Evolutionary conservation across 2,329 filamentous ascomycete genomes (phyloP).

Genomic region (Magnaporthiopsis poae): DNA sequence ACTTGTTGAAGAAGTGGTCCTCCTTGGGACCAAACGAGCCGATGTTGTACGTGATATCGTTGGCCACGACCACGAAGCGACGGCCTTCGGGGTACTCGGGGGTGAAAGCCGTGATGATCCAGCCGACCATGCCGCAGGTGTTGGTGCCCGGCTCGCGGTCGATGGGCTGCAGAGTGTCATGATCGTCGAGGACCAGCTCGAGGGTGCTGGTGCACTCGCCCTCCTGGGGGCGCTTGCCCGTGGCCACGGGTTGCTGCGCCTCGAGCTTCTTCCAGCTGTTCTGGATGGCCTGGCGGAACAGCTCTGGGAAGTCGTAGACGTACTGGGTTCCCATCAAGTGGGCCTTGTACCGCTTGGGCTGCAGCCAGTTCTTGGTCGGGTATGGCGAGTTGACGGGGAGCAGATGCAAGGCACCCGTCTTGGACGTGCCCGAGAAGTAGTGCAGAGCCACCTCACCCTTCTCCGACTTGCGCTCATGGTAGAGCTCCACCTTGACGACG

Average conservation of each 20-base stretch:
- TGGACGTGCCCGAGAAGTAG: constrained; percentile 87
- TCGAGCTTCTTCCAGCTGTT: constrained; percentile 79
- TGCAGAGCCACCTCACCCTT: constrained; percentile 98
- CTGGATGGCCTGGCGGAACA: constrained; percentile 95
- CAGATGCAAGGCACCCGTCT: constrained; percentile 91
- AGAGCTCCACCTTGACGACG: constrained; percentile 94
- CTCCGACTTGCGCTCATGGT: constrained; percentile 94
- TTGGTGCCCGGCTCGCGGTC: constrained; percentile 92
- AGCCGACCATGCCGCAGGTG: constrained; percentile 95
- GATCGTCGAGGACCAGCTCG: constrained; percentile 89
- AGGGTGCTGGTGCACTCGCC: constrained; percentile 90
- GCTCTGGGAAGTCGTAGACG: constrained; percentile 98
- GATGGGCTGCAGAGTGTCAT: constrained; percentile 83
- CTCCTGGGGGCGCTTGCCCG: constrained; percentile 64
- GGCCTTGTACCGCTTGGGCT: constrained; percentile 98
- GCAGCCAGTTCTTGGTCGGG: constrained; percentile 94
- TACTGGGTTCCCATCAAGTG: constrained; percentile 99
- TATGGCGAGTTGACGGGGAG: constrained; percentile 85
- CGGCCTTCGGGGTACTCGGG: constrained; percentile 90
- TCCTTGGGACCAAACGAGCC: constrained; percentile 94
- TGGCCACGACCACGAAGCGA: constrained; percentile 91
- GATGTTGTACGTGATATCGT: constrained; percentile 99
- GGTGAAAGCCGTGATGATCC: constrained; percentile 88
- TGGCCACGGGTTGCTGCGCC: constrained; percentile 63
- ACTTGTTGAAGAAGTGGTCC: constrained; percentile 98